Base-by-base conservation (phyloP, 2,329 filamentous ascomycete genomes). In the Fusarium newnesense region DNA sequence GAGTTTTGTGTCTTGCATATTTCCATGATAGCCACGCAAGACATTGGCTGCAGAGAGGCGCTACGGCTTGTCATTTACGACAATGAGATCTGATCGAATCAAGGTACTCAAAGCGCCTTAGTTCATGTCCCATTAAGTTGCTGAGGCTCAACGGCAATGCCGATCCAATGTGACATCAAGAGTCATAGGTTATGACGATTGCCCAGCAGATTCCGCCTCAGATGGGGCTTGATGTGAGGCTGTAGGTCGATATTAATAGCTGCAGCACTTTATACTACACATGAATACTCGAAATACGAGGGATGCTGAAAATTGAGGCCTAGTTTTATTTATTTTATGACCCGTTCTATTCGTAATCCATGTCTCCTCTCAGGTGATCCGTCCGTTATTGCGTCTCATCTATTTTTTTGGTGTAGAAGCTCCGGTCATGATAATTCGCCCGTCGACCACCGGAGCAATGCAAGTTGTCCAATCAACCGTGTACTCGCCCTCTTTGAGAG, bases 391-490 rank as follows among this genome's bases (percentile, higher is more conserved):
- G 9, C 44, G 28, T 47, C 30, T 16, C n/a, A 19, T 67, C 36
- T 54, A 60, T 50, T 60, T 57, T 59, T 60, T 21, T 28, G 63
- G 57, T 43, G 46, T 57, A 58, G 64, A 77, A 63, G 62, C 71
- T 34, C 68, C 77, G 6, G 87, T 78, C 80, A 87, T 87, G 37
- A 79, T 80, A 46, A 97, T 97, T 53, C 94, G 88, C 2, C 94
- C 94, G 79, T 97, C 94, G 13, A 96, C 69, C 64, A 88, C 87
- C 2, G 95, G 95, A 62, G 92, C 90, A 80, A 97, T 95, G 4
- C 93, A 92, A 69, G 89, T 90, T 13, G 94, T 96, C 94, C 94
- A 97, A 72, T 92, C 87, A 37, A 92, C 90, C 57, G 90, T 87
- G 49, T 85, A 85, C 68, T 91, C 90, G 2, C 84, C 87, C 57